Evolutionary conservation across 2,329 filamentous ascomycete genomes (phyloP), one percentile per base, ranked within the genome.

Genomic region (Tympanopsis confertula): DNA sequence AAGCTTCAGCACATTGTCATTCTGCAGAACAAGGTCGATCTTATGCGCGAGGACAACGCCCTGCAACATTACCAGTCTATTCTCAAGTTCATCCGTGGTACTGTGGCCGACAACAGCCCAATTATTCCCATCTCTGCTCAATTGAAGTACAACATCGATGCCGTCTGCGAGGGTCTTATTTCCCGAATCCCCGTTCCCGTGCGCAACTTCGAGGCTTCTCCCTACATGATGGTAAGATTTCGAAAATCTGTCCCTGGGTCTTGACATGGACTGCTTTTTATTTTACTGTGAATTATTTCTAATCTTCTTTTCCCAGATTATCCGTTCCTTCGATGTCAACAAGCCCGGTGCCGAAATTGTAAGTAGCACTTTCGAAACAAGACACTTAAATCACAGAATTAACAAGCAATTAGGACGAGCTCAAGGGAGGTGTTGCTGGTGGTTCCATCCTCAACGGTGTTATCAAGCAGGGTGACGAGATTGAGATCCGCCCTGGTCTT

Each of bases 1-100:
- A 98, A 98, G 74, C 78, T 98, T 46, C 87, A 94, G 63, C 93
- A 98, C 68, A 95, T 98, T 64, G 94, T 98, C 60, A 96, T 98
- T 55, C 77, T 98, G 42, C 91, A 98, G 66, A 98, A 98, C 71
- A 98, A 98, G 76, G 91, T 98, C 54, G 91, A 98, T 59, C 66
- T 98, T 50, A 96, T 98, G 87, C 78, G 87, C 52, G 86, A 95
- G 71, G 89, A 96, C 58, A 86, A 83, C 44, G 91, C 93, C 36
- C 76, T 86, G 55, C 78, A 89, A 56, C 91, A 98, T 63, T 91
- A 94, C 69, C 82, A 94, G 63, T 95, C 88, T 1, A 98, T 98
- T 49, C 73, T 93, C 53, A 96, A 96, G 65, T 98, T 98, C 65
- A 95, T 98, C 56, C 81, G 91, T 57, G 91, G 91, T 55, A 98